Evolutionary conservation across 2,329 filamentous ascomycete species (phyloP), one percentile per base, ranked within the genome.

Genomic region (Exophiala calicioides): DNA sequence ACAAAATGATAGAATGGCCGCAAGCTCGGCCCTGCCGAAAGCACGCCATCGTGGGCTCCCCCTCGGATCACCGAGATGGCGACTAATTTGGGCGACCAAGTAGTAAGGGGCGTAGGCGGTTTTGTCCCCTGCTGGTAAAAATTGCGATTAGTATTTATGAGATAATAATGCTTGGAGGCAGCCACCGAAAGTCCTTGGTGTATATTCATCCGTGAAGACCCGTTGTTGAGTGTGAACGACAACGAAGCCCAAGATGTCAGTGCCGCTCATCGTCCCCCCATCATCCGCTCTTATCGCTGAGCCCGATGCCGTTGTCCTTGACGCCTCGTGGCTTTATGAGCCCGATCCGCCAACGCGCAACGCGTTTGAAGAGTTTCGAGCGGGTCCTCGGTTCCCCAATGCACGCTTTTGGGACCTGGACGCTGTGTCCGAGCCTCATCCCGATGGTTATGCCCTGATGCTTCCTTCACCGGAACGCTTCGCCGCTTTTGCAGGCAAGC

Each of bases 341-440:
- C 42, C 42, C 8, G 42, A 45, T 38, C 42, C 42, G 10, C 42
- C 42, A 3, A 45, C 42, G 13, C 42, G 42, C 42, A 45, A 45
- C 18, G 42, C 42, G 13, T 31, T 38, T 31, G 42, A 45, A 38
- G 42, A 45, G 32, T 45, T 45, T 35, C 33, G n/a, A 45, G 33
- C 42, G 1, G 42, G 42, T 20, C 42, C 42, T 45, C 42, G 42
- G 3, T 45, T 45, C 16, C 42, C 42, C 10, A 38, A 45, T 13
- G 42, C 42, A 13, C 42, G 33, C 12, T 45, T 45, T 16, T 45
- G 42, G 42, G 42, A 45, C 13, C 24, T 45, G 42, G 42, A 45
- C 10, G 42, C 42, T 31, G 42, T 45, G 4, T 45, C 42, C 18
- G 42, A 45, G 24, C 42, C 42, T 30, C 42, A 45, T 38, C 33